These are phyloP conservation scores for Ceratonia siliqua DNA, from an alignment of 306 rosid species.

Conservation along the genomic window DNA sequence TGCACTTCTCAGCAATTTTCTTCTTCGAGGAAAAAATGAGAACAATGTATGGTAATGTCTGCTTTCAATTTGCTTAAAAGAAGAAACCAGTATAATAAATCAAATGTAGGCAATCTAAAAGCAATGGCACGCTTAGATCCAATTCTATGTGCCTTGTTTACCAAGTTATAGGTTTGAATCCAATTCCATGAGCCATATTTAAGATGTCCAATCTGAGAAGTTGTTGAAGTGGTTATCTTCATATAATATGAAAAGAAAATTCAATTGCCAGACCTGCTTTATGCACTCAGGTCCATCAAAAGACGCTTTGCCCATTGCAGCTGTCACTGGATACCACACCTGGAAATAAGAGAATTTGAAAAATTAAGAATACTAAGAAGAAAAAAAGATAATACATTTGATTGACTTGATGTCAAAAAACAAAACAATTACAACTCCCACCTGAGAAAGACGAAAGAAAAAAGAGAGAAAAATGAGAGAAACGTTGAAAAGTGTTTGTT, in stretches of 20 bases:
- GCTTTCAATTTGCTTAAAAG: neutral
- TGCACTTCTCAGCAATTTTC: neutral
- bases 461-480: neutral
- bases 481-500: neutral
- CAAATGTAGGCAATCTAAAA: neutral
- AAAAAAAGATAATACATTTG: neutral
- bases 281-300: conserved; percentile 87
- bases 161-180: neutral
- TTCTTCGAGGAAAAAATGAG: conserved; percentile 1
- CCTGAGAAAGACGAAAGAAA: neutral
- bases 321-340: conserved; percentile 89
- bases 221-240: neutral
- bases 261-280: conserved; percentile 59
- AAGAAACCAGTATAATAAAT: neutral
- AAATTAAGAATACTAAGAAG: neutral
- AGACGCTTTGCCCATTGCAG: conserved; percentile 83
- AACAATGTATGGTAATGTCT: neutral
- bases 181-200: neutral
- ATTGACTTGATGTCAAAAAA: neutral
- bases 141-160: conserved; percentile 2
- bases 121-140: neutral
- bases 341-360: conserved; percentile 29
- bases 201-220: conserved; percentile 1
- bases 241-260: neutral
- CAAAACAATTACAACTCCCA: neutral